Base-by-base conservation (phyloP, 352 stramenopile genomes). In the Peronospora belbahrii region DNA sequence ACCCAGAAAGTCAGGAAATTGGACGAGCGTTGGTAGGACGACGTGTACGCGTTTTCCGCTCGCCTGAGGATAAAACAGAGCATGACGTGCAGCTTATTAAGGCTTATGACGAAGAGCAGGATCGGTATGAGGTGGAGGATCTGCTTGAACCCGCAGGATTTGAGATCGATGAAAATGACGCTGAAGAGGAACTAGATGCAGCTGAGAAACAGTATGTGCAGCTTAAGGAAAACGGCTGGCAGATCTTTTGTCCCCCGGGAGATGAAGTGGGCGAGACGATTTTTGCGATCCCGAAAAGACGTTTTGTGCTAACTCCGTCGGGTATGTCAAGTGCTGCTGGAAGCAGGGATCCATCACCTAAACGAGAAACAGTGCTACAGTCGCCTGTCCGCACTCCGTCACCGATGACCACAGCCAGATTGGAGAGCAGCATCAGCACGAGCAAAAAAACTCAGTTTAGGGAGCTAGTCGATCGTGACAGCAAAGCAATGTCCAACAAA, bases 271-370 rank as follows among this genome's bases (percentile, higher is more conserved):
- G 58, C 7, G 59, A 74, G n/a, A 47, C 54, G 5, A 67, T 93
- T 24, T 93, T 93, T 50, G 81, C 76, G 6, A 93, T 93, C 42
- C 82, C 82, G 18, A 93, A 91, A 42, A 68, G 65, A 17, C 72
- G 71, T 1, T 25, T 52, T 14, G 17, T 62, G 13, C 43, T 42
- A 17, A 51, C 37, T 4, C 44, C 35, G 4, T 54, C 34, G 10
- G 48, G 58, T 6, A 28, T 45, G 11, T 63, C 56, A 9, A 56
- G 65, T 48, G 47, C 34, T 4, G 28, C 48, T 24, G 54, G 44
- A 4, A 74, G 65, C 35, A 50, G 49, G 38, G 62, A 78, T 7
- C 53, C 67, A 6, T 78, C 67, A 5, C 58, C 62, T 1, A 76
- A 70, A 36, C 20, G 24, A n/a, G 62, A 58, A 39, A 45, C 32